phyloP scores from a whole-genome alignment of 306 rosid species.

The Quercus gilva region DNA sequence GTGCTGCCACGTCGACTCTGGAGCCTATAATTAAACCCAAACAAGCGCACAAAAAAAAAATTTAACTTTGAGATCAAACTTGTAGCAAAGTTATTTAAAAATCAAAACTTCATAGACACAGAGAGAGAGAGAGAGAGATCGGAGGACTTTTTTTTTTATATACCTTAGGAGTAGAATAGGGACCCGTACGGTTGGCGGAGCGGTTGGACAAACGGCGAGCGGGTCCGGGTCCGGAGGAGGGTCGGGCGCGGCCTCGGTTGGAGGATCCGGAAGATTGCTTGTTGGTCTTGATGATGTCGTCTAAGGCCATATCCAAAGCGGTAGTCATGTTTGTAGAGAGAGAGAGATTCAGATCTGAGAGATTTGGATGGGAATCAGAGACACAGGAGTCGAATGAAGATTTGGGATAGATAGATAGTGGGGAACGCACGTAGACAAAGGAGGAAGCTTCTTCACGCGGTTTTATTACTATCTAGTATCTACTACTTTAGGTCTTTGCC shows the following conservation, averaged over 20 bases:
- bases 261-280: conserved; percentile 80
- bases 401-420: background rate
- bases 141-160: background rate
- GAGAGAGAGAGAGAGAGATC: background rate
- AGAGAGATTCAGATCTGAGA: background rate
- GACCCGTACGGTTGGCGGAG: conserved; percentile 56
- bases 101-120: background rate
- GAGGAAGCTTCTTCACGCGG: background rate
- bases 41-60: background rate
- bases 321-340: conserved; percentile 49
- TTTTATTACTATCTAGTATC: background rate
- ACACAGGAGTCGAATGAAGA: background rate
- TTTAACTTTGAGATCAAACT: background rate
- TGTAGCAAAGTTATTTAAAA: no score
- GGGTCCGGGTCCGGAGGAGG: conserved; percentile 72
- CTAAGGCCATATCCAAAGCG: conserved; percentile 79
- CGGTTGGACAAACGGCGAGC: conserved; percentile 79
- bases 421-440: background rate
- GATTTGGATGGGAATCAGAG: background rate
- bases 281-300: conserved; percentile 82
- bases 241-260: conserved; percentile 45
- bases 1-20: conserved; percentile 92
- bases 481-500: background rate
- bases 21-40: conserved; percentile 51
- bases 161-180: conserved; percentile 63